Percentiles rank a stretch among this genome's conserved stretches.
Evolutionary conservation across 2,329 filamentous ascomycete species (phyloP).

Genomic region (Alternaria angustiovoidea): DNA sequence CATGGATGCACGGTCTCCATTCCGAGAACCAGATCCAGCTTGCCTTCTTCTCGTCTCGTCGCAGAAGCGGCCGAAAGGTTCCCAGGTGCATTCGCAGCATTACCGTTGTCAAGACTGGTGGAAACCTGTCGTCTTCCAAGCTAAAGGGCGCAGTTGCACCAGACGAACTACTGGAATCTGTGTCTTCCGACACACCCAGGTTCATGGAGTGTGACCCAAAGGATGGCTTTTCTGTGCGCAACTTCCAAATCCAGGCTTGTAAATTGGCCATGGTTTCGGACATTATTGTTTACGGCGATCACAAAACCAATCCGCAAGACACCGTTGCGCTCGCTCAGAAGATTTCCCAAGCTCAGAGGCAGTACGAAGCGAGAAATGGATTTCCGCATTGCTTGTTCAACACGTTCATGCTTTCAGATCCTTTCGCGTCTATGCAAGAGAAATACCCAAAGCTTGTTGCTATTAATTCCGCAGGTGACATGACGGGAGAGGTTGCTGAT

Average conservation of each 20-base stretch:
- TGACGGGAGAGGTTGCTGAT: constrained; percentile 82
- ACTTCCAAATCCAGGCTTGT: constrained; percentile 94
- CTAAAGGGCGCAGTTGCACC: constrained; percentile 88
- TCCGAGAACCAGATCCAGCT: constrained; percentile 88
- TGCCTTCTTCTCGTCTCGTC: constrained; percentile 84
- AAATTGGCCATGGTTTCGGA: constrained; percentile 90
- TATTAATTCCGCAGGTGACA: constrained; percentile 72
- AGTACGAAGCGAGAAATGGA: constrained; percentile 72
- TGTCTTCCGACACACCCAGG: constrained; percentile 59
- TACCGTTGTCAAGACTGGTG: constrained; percentile 87
- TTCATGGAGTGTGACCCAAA: constrained; percentile 86
- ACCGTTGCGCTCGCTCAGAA: constrained; percentile 69
- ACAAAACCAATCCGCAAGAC: constrained; percentile 67
- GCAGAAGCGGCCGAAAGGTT: constrained; percentile 72
- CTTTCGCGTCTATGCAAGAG: constrained; percentile 67
- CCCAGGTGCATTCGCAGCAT: constrained; percentile 82
- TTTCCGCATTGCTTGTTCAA: constrained; percentile 72
- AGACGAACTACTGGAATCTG: constrained; percentile 73
- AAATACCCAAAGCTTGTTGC: constrained; percentile 75
- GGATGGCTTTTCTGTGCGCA: constrained; percentile 93
- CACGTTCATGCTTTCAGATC: constrained; percentile 75
- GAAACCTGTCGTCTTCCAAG: constrained; percentile 75
- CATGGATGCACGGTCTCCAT: constrained; percentile 94
- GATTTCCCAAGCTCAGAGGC: constrained; percentile 77
- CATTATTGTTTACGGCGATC: constrained; percentile 88